A percentile compares a stretch with the other conserved stretches of the same genome.
These are phyloP conservation scores for Monosporozyma servazzii DNA, from an alignment of 805 yeast genomes.

Conservation along the genomic window DNA sequence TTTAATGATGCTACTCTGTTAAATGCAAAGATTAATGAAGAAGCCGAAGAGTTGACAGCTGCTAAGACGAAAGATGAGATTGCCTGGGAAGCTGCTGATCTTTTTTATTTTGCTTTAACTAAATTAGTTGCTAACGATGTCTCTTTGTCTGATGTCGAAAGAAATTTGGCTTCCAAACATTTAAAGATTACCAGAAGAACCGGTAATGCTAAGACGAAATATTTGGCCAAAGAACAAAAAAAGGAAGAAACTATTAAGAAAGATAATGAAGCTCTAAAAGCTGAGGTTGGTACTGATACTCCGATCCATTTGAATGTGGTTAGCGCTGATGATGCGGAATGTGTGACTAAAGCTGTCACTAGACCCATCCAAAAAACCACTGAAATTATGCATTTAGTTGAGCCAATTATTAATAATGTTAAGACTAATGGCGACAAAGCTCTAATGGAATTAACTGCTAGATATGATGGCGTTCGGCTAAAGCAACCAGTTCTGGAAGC, in stretches of 20 bases:
- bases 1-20: conserved; percentile 70
- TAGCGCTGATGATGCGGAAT: conserved; percentile 22
- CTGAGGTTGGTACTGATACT: conserved; percentile 13
- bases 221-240: conserved; percentile 30
- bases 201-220: conserved; percentile 91
- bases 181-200: conserved; percentile 83
- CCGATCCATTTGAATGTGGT: conserved; percentile 23
- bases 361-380: conserved; percentile 95
- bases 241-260: conserved; percentile 12
- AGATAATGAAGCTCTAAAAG: conserved; percentile 14
- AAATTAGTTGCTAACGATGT: conserved; percentile 76
- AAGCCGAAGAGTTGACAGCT: conserved; percentile 89
- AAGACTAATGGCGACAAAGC: conserved; percentile 76
- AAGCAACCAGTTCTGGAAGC: conserved; percentile 69
- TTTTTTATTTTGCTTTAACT: conserved; percentile 65
- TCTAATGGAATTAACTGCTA: conserved; percentile 76
- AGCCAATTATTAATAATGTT: conserved; percentile 80
- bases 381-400: conserved; percentile 85
- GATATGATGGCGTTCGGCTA: conserved; percentile 79
- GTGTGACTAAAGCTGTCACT: conserved; percentile 54
- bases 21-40: conserved; percentile 85
- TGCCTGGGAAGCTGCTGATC: conserved; percentile 97
- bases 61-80: conserved; percentile 61
- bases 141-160: conserved; percentile 68
- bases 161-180: conserved; percentile 73